Evolutionary conservation across 352 stramenopile genomes (phyloP).

Genomic region (Globisporangium recalcitrans): DNA sequence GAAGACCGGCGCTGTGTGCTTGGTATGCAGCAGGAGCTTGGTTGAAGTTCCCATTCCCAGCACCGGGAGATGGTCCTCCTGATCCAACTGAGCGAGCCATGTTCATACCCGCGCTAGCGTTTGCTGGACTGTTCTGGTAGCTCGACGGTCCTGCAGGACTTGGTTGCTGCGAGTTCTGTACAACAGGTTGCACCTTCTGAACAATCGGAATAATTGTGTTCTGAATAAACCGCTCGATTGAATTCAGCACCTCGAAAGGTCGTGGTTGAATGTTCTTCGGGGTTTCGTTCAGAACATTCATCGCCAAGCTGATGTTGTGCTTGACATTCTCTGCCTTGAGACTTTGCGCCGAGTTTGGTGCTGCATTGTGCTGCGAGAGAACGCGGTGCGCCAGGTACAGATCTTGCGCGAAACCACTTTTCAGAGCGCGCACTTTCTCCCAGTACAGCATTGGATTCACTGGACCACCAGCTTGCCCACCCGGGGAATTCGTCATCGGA

Average conservation of each 20-base stretch:
- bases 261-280: constrained; percentile 43
- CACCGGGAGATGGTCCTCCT: neutral
- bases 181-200: constrained; percentile 38
- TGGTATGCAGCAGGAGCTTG: constrained; percentile 1
- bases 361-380: constrained; percentile 55
- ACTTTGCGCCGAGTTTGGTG: constrained; percentile 57
- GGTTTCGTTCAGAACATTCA: constrained; percentile 54
- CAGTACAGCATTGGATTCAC: constrained; percentile 57
- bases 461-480: constrained; percentile 7
- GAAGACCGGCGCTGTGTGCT: neutral
- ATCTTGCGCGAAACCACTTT: constrained; percentile 37
- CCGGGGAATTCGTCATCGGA: constrained; percentile 15
- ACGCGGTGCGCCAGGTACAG: constrained; percentile 61
- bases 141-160: constrained; percentile 2
- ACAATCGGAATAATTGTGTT: constrained; percentile 77
- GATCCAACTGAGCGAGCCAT: neutral
- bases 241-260: constrained; percentile 61
- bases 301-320: constrained; percentile 71
- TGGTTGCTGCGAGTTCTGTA: constrained; percentile 11
- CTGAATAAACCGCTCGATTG: constrained; percentile 80
- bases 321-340: constrained; percentile 75
- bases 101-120: neutral
- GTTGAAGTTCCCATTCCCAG: neutral
- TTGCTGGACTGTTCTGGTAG: constrained; percentile 8
- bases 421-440: constrained; percentile 60